Evolutionary conservation across 805 yeast species (phyloP), one percentile per base, ranked within the genome.

Genomic region (Ogataea paraovalis): DNA sequence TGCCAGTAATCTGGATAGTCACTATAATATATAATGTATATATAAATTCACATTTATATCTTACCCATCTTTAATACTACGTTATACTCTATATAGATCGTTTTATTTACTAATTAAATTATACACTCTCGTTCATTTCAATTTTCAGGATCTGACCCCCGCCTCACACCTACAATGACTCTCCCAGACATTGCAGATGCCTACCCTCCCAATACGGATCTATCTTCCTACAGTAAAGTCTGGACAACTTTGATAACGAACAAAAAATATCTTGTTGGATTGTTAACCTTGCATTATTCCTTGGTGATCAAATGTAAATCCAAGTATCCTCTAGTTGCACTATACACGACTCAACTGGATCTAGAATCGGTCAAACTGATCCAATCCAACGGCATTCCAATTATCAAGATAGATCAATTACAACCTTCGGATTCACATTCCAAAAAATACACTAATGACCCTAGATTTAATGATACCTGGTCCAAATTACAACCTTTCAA

Each of bases 201-300:
- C 21, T 55, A 52, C 40, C 59, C 61, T 5, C 41, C 43, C 3
- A 62, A 62, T 44, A 42, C 56, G 16, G 54, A 53, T 39, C 45
- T 55, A 21, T 34, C 53, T 1, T 32, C 30, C n/a, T 43, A 45
- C 39, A 47, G 27, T 19, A 53, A 61, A 41, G 76, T 76, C 2
- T 80, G 85, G 85, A 72, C 82, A 0, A 77, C 83, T 0, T 65
- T 80, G 32, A 73, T 80, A 48, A 80, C 85, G 19, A 77, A 74
- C 57, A 65, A 70, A 10, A 69, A 70, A 40, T 80, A 80, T 49
- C 55, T 80, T 23, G 64, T 75, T 0, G 85, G 85, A 1, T 65
- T 80, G 3, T 58, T 80, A 12, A 72, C 82, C 0, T 62, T 80
- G 44, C 70, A 78, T 46, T 74, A 70, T 58, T 70, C 83, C 2